Percentiles rank a stretch among this genome's conserved stretches.
These are phyloP conservation scores for Lactifluus rugatus DNA, from an alignment of 768 basidiomycete species.

Conservation along the genomic window DNA sequence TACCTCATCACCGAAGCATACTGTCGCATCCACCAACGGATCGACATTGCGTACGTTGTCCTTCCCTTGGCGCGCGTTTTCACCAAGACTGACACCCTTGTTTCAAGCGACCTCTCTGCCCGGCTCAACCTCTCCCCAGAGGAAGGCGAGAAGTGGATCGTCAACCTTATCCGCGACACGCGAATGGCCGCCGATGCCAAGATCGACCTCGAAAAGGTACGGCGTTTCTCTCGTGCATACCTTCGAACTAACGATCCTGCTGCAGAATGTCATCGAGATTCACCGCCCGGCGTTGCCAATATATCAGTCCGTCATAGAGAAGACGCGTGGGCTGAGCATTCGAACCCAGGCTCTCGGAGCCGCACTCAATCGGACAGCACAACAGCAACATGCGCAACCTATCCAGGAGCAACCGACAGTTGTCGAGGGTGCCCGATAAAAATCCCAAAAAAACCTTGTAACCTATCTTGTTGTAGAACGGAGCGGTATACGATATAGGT, in stretches of 20 bases:
- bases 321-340: slow-evolving; percentile 84
- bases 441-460: neutral
- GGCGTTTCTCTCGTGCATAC: slow-evolving; percentile 13
- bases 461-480: neutral
- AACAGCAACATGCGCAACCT: slow-evolving; percentile 7
- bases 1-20: slow-evolving; percentile 96
- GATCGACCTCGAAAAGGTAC: slow-evolving; percentile 91
- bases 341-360: slow-evolving; percentile 85
- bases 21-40: slow-evolving; percentile 91
- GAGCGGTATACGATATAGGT: neutral
- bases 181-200: slow-evolving; percentile 95
- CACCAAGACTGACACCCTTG: neutral
- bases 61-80: neutral
- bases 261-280: slow-evolving; percentile 92
- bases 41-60: slow-evolving; percentile 64
- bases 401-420: slow-evolving; percentile 18
- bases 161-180: slow-evolving; percentile 96
- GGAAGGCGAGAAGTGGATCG: slow-evolving; percentile 99
- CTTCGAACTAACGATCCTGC: slow-evolving; percentile 15
- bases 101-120: slow-evolving; percentile 74
- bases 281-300: slow-evolving; percentile 81
- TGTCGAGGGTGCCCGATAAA: slow-evolving; percentile 23
- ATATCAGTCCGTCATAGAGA: slow-evolving; percentile 92
- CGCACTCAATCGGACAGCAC: slow-evolving; percentile 43
- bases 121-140: slow-evolving; percentile 87